Percentiles rank a stretch among this genome's conserved stretches.
Conservation (phyloP, 2,329 filamentous ascomycete species). For the Cordyceps cicadae region DNA sequence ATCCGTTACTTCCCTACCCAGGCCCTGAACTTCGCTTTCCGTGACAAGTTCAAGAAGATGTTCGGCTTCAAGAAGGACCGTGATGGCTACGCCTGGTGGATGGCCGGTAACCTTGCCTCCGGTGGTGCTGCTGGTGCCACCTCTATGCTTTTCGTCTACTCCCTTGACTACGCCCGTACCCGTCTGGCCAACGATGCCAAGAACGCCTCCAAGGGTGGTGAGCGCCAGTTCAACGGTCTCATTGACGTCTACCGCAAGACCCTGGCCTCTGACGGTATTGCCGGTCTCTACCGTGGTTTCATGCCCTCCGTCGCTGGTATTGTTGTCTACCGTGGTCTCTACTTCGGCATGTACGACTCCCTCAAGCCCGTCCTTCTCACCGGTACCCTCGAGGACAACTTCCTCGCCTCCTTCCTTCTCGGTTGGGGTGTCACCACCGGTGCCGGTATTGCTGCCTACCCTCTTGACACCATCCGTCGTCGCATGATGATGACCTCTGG, state of each 20-base stretch:
- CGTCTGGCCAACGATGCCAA: constrained; percentile 99
- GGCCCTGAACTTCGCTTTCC: constrained; percentile 99
- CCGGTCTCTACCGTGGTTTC: constrained; percentile 99
- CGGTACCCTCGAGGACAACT: constrained; percentile 90
- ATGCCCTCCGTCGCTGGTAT: constrained; percentile 99
- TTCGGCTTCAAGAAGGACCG: constrained; percentile 99
- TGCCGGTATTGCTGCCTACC: constrained; percentile 99
- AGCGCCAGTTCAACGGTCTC: constrained; percentile 99
- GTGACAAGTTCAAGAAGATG: constrained; percentile 99
- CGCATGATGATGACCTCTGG: constrained; percentile 99
- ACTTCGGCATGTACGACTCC: constrained; percentile 99
- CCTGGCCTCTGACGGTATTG: constrained; percentile 94
- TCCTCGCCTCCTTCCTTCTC: constrained; percentile 97
- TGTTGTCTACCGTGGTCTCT: constrained; percentile 99
- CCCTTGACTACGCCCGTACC: constrained; percentile 99
- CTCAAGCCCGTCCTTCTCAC: constrained; percentile 97
- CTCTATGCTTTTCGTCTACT: constrained; percentile 99
- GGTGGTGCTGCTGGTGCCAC: constrained; percentile 99
- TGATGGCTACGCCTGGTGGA: constrained; percentile 98
- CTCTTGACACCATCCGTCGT: constrained; percentile 99
- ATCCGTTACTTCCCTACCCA: constrained; percentile 99
- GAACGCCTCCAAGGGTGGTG: constrained; percentile 93
- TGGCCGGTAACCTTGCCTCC: constrained; percentile 98
- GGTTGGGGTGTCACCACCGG: constrained; percentile 99
- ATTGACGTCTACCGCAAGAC: constrained; percentile 99